These are phyloP conservation scores for Geoglossum cookeanum DNA, from an alignment of 2,329 filamentous ascomycete genomes.

Conservation along the genomic window DNA sequence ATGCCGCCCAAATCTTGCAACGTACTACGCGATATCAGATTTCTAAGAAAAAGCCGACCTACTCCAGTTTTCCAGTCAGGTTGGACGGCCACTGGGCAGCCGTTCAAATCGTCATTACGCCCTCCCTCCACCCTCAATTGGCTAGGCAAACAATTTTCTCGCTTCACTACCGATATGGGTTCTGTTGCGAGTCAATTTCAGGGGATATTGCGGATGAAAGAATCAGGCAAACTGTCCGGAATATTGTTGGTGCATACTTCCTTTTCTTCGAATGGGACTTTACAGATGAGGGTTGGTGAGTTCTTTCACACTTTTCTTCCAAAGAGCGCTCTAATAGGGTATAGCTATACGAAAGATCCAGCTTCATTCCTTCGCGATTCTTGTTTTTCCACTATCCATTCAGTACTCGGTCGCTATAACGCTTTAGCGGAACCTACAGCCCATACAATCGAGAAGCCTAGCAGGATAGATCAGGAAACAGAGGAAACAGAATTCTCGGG, in stretches of 20 bases:
- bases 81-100: background rate
- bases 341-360: background rate
- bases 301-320: background rate
- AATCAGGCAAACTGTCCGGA: background rate
- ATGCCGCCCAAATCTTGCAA: background rate
- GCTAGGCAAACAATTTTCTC: background rate
- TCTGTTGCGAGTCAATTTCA: background rate
- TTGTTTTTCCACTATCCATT: background rate
- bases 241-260: background rate
- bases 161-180: background rate
- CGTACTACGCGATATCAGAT: background rate
- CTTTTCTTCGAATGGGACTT: background rate
- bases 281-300: background rate
- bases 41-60: background rate
- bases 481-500: no score
- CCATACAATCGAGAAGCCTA: no score
- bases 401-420: background rate
- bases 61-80: background rate
- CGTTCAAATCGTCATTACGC: background rate
- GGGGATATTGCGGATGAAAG: background rate
- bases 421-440: background rate
- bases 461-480: no score
- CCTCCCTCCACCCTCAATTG: background rate
- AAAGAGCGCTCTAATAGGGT: background rate
- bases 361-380: background rate